phyloP scores from a whole-genome alignment of 108 stramenopile species.

The Nitzschia sp. region DNA sequence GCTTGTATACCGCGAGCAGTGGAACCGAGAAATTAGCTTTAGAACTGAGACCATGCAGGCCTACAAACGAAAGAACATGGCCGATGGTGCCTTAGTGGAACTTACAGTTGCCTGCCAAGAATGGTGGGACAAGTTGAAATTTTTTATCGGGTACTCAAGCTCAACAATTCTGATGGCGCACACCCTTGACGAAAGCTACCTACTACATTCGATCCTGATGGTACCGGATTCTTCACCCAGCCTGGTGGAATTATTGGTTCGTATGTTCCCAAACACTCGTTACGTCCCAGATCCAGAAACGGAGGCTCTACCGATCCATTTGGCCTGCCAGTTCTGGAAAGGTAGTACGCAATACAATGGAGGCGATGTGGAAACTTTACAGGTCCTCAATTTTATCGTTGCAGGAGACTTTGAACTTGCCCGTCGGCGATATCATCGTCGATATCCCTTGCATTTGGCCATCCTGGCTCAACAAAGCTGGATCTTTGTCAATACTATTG shows the following conservation, averaged over 20 bases:
- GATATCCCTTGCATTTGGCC: slow-evolving; percentile 43
- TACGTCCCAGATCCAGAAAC: slow-evolving; percentile 3
- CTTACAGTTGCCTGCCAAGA: slow-evolving; percentile 16
- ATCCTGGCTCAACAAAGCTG: slow-evolving; percentile 23
- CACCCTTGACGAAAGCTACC: slow-evolving; percentile 8
- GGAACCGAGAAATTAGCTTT: background rate
- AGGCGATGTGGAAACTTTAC: background rate
- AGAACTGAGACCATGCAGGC: slow-evolving; percentile 12
- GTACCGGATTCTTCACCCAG: slow-evolving; percentile 31
- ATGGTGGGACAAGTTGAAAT: slow-evolving; percentile 38
- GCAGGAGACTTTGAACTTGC: slow-evolving; percentile 19
- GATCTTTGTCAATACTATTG: slow-evolving; percentile 15
- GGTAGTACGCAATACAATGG: background rate
- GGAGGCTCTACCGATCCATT: slow-evolving; percentile 26
- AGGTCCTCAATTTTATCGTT: slow-evolving; percentile 22
- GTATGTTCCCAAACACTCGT: slow-evolving; percentile 20
- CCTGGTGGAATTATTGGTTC: slow-evolving; percentile 30
- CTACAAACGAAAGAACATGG: background rate
- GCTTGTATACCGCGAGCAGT: background rate
- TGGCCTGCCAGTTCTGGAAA: slow-evolving; percentile 23
- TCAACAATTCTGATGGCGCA: slow-evolving; percentile 4
- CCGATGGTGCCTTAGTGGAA: background rate
- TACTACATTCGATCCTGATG: slow-evolving; percentile 34
- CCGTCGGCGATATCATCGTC: slow-evolving; percentile 3
- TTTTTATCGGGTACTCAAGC: slow-evolving; percentile 9